Conservation (phyloP, 495 filamentous ascomycete genomes). For the Penicillium coffeae region DNA sequence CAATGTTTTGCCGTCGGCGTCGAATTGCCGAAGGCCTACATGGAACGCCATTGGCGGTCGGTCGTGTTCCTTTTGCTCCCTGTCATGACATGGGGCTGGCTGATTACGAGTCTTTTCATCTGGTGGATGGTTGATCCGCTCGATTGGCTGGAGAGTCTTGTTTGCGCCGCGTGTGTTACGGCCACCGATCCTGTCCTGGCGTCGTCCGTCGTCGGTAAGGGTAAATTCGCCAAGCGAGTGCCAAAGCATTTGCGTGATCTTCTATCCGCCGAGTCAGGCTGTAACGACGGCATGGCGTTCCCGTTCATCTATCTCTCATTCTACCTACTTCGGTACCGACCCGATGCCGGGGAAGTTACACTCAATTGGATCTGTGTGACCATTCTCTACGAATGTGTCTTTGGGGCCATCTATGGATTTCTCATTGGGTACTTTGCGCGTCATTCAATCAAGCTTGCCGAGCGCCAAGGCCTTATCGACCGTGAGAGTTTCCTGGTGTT, state of each 20-base stretch:
- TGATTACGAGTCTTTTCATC: slow-evolving; percentile 90
- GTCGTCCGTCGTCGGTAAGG: slow-evolving; percentile 97
- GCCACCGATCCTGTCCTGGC: slow-evolving; percentile 97
- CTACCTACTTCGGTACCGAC: slow-evolving; percentile 79
- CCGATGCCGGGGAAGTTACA: slow-evolving; percentile 62
- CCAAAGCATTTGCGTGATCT: slow-evolving; percentile 96
- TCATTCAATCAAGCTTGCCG: slow-evolving; percentile 86
- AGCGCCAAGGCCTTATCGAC: slow-evolving; percentile 82
- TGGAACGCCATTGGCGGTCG: slow-evolving; percentile 97
- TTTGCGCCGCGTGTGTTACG: slow-evolving; percentile 88
- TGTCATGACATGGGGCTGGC: slow-evolving; percentile 97
- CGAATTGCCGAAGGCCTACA: slow-evolving; percentile 94
- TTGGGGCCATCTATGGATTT: slow-evolving; percentile 88
- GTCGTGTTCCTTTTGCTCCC: slow-evolving; percentile 84
- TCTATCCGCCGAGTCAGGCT: slow-evolving; percentile 94
- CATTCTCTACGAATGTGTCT: slow-evolving; percentile 93
- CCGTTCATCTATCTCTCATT: slow-evolving; percentile 93
- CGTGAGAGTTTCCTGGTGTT: slow-evolving; percentile 97
- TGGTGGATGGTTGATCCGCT: slow-evolving; percentile 89
- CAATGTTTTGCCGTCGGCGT: slow-evolving; percentile 99
- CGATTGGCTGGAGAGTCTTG: slow-evolving; percentile 83
- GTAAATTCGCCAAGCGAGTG: slow-evolving; percentile 95
- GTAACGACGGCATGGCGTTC: slow-evolving; percentile 99
- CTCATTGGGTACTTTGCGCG: slow-evolving; percentile 81
- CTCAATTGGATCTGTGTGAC: slow-evolving; percentile 88